phyloP scores from a whole-genome alignment of 208 protist genomes.

The Trypanosoma platydactyli region DNA sequence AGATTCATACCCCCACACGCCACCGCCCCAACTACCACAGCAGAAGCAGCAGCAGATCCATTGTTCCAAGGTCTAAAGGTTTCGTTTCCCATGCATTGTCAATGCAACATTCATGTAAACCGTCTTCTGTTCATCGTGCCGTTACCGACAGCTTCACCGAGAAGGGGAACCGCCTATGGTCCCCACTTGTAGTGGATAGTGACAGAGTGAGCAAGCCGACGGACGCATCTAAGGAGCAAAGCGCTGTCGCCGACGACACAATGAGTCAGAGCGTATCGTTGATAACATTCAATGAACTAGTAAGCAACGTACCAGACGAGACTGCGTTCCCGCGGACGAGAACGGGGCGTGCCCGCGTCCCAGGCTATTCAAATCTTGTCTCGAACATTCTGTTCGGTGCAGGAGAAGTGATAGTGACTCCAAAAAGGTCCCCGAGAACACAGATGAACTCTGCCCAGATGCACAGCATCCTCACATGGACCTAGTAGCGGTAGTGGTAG shows the following conservation, averaged over 20 bases:
- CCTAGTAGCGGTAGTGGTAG: neutral
- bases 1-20: constrained; percentile 2
- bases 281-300: neutral
- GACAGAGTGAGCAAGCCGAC: neutral
- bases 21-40: neutral
- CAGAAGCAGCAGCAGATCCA: neutral
- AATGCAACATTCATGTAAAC: too few species aligned
- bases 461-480: constrained; percentile 9
- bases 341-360: constrained; percentile 18
- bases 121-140: too few species aligned
- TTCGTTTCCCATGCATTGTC: too few species aligned
- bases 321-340: neutral
- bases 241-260: neutral
- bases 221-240: neutral
- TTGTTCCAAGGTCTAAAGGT: neutral
- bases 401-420: neutral
- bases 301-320: neutral
- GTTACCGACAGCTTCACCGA: neutral
- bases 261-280: neutral
- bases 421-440: neutral
- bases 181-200: neutral
- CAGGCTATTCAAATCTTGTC: constrained; percentile 1
- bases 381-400: constrained; percentile 23
- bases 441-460: constrained; percentile 9
- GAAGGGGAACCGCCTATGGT: neutral